A percentile compares a stretch with the other conserved stretches of the same genome.
phyloP scores from a whole-genome alignment of 805 yeast genomes.

The Tetrapisispora namnaoensis region DNA sequence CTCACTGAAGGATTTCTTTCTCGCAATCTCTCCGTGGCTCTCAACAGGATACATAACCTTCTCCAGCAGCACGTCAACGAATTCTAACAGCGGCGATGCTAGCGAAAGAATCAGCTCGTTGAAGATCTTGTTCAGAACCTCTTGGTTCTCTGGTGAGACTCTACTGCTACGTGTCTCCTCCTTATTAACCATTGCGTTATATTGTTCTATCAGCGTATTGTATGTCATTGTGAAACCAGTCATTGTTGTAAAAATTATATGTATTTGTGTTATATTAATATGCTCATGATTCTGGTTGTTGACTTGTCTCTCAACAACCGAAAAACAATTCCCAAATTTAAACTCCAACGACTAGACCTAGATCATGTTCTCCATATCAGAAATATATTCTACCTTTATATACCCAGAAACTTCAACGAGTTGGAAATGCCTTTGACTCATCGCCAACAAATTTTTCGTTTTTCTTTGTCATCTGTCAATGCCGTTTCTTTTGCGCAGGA shows the following conservation, averaged over 20 bases:
- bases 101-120: slow-evolving; percentile 14
- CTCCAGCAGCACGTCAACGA: slow-evolving; percentile 15
- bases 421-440: neutral
- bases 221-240: slow-evolving; percentile 4
- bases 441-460: neutral
- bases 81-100: slow-evolving; percentile 18
- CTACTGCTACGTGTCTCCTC: neutral
- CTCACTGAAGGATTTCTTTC: neutral
- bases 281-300: neutral
- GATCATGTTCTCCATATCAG: neutral
- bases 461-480: too few species aligned
- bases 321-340: too few species aligned
- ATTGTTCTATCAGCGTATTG: neutral
- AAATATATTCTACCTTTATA: neutral
- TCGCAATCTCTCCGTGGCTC: neutral
- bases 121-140: slow-evolving; percentile 4
- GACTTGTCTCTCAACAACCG: neutral
- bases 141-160: slow-evolving; percentile 1
- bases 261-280: neutral
- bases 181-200: neutral
- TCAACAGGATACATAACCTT: slow-evolving; percentile 1
- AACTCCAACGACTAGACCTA: neutral
- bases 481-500: too few species aligned
- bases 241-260: neutral
- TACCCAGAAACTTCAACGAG: neutral